Conservation (phyloP, 2,329 filamentous ascomycete species). For the Boeremia exigua region DNA sequence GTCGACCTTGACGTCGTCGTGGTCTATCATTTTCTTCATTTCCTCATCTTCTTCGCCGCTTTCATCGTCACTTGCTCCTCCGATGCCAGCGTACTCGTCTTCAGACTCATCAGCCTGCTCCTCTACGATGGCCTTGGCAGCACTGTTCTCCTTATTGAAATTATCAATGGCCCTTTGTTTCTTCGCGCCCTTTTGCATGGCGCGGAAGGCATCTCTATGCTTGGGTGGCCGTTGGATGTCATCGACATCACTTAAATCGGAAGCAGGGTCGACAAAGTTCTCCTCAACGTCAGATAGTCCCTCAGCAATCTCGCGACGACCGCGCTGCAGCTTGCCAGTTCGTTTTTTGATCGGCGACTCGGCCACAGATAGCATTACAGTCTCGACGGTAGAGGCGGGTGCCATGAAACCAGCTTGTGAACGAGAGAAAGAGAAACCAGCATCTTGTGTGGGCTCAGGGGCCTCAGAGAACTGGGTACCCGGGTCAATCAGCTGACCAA, state of each 20-base stretch:
- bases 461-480: constrained; percentile 71
- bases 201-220: constrained; percentile 66
- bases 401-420: constrained; percentile 71
- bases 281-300: constrained; percentile 56
- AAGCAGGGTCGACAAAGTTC: constrained; percentile 37
- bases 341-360: constrained; percentile 71
- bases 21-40: constrained; percentile 88
- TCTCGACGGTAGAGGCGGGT: constrained; percentile 74
- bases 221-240: constrained; percentile 45
- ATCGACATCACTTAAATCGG: constrained; percentile 29
- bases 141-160: constrained; percentile 86
- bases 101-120: constrained; percentile 97
- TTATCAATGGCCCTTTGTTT: constrained; percentile 57
- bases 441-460: constrained; percentile 81
- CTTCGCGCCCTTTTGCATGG: constrained; percentile 71
- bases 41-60: constrained; percentile 75
- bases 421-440: constrained; percentile 71
- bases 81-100: constrained; percentile 94
- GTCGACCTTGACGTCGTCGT: constrained; percentile 76
- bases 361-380: constrained; percentile 62
- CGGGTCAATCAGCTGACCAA: constrained; percentile 46
- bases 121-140: constrained; percentile 82
- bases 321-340: constrained; percentile 63
- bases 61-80: constrained; percentile 87
- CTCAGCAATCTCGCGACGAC: constrained; percentile 48